A percentile compares a stretch with the other conserved stretches of the same genome.
phyloP scores from a whole-genome alignment of 352 stramenopile species.

The Globisporangium spinosum region DNA sequence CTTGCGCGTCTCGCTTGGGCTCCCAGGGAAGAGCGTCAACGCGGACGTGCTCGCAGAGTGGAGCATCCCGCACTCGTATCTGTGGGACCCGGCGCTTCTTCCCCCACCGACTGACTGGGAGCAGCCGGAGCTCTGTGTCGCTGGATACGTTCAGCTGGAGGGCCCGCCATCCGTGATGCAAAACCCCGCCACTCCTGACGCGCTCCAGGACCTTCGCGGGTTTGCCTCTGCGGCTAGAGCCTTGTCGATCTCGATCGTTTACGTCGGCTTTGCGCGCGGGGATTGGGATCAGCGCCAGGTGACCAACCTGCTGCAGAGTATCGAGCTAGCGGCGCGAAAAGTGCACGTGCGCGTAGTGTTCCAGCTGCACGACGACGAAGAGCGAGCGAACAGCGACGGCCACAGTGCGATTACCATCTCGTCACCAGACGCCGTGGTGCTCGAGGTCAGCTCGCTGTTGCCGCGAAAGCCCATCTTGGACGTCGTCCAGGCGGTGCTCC shows the following conservation, averaged over 20 bases:
- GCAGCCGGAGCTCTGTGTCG: constrained; percentile 42
- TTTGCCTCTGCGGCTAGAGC: background rate
- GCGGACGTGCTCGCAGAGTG: constrained; percentile 47
- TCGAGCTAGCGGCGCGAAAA: constrained; percentile 40
- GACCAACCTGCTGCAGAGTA: constrained; percentile 33
- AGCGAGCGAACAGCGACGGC: constrained; percentile 10
- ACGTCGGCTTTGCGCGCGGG: constrained; percentile 46
- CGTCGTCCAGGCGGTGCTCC: constrained; percentile 32
- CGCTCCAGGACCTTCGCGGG: background rate
- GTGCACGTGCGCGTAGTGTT: constrained; percentile 48
- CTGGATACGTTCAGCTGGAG: constrained; percentile 48
- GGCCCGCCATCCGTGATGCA: constrained; percentile 15
- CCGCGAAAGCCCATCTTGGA: constrained; percentile 36
- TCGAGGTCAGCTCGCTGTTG: constrained; percentile 43
- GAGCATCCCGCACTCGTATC: constrained; percentile 63
- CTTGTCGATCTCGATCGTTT: constrained; percentile 34
- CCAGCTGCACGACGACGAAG: constrained; percentile 39
- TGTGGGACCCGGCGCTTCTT: constrained; percentile 59
- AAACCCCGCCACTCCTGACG: constrained; percentile 25
- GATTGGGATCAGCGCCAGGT: constrained; percentile 40
- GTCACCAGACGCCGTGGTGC: constrained; percentile 17
- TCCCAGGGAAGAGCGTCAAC: constrained; percentile 36
- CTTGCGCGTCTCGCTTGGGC: constrained; percentile 48
- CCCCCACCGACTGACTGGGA: constrained; percentile 60
- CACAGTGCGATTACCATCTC: too few species aligned